Base-by-base conservation (phyloP, 192 early-diverging fungal species). In the Lobosporangium transversale region DNA sequence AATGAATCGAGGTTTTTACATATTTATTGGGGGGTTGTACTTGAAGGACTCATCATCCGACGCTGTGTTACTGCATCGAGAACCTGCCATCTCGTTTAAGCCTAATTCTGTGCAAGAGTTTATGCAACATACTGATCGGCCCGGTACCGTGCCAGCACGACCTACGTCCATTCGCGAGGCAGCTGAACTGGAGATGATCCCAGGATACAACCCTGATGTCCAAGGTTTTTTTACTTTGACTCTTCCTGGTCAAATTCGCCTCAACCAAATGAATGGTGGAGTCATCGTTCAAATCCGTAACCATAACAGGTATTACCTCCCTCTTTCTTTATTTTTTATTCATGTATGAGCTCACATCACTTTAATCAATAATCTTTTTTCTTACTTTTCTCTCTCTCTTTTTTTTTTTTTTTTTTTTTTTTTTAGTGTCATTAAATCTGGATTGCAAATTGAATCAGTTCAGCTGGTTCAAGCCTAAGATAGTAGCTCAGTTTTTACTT, bases 171-270 rank as follows among this genome's bases (percentile, higher is more conserved):
- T 50, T 2, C 29, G 21, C 9, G 52, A 65, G 17, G 27, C 20
- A 0, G 20, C 23, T 1, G 31, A 2, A 3, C 53, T 66, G 7
- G 10, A 56, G 11, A 0, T n/a, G 15, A 33, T 17, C 11, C 42
- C 53, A 17, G 63, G 53, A 3, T 66, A 56, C 49, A 44, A 66
- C 27, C 17, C 63, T 1, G 18, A 57, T 32, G 17, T 26, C 0
- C 63, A 66, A n/a, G 63, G 63, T 5, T 66, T 66, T 32, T 66
- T 66, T 29, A 66, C 63, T 36, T 49, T 66, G 18, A 66, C 63
- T 8, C 17, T 66, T 20, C 63, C 53, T 1, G 53, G 50, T 8
- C 43, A 56, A 27, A 4, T 66, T 33, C 43, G 47, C 11, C 48
- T 2, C 53, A 48, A 14, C 40, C 36, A 36, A 44, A 21, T 4